Evolutionary conservation across 176 grass and related monocot genomes (phyloP).

Genomic region (Lolium rigidum): DNA sequence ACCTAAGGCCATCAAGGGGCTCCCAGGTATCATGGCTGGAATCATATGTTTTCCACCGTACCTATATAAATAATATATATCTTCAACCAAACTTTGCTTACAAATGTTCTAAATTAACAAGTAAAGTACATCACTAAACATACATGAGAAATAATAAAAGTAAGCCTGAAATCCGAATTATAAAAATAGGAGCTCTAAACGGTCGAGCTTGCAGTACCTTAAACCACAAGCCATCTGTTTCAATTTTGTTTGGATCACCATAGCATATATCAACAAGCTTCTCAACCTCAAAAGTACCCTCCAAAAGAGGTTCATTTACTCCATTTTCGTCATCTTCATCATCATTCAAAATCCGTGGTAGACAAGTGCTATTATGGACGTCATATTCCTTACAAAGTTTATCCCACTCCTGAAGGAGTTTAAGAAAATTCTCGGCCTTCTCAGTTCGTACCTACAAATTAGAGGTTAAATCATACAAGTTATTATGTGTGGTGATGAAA

Average conservation of each 20-base stretch:
- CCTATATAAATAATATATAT: constrained; percentile 38
- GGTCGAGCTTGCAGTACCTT: constrained; percentile 49
- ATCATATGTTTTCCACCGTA: constrained; percentile 71
- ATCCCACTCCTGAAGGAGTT: constrained; percentile 62
- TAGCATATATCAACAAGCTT: constrained; percentile 62
- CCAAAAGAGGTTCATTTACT: constrained; percentile 20
- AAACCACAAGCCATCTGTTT: constrained; percentile 50
- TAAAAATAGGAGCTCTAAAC: neutral
- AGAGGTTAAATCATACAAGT: neutral
- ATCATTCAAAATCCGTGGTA: constrained; percentile 35
- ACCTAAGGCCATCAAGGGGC: constrained; percentile 64
- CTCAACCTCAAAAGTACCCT: constrained; percentile 64
- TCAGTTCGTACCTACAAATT: constrained; percentile 60
- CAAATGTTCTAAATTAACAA: neutral
- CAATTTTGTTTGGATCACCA: constrained; percentile 54
- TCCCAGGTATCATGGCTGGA: constrained; percentile 61
- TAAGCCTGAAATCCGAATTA: neutral
- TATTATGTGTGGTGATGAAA: neutral
- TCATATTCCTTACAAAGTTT: constrained; percentile 51
- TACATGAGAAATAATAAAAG: neutral
- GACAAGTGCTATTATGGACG: constrained; percentile 28
- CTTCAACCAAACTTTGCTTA: neutral
- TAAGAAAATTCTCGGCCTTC: constrained; percentile 70
- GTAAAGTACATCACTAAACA: neutral
- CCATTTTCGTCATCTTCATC: constrained; percentile 29